A percentile compares a stretch with the other conserved stretches of the same genome.
Conservation (phyloP, 495 filamentous ascomycete species). For the Beverwykella pulmonaria region DNA sequence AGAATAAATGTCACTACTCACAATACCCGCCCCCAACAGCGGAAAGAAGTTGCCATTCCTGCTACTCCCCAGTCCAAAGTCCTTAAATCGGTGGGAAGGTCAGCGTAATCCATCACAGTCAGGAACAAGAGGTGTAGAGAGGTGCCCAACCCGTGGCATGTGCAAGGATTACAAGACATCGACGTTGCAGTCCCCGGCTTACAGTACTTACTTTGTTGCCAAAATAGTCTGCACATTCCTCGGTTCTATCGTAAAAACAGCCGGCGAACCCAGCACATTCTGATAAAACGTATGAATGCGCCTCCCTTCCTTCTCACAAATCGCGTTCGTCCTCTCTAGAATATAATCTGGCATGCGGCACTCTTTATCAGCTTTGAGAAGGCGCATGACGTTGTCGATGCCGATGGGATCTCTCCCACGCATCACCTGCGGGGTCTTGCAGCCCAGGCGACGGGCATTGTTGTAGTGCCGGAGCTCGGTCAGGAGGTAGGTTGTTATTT, state of each 20-base stretch:
- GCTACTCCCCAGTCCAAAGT: constrained; percentile 55
- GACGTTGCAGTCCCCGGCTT: too few species aligned
- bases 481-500: constrained; percentile 7
- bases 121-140: too few species aligned
- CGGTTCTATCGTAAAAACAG: constrained; percentile 64
- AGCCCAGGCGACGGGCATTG: constrained; percentile 33
- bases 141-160: too few species aligned
- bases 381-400: constrained; percentile 25
- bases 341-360: constrained; percentile 34
- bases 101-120: too few species aligned
- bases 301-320: constrained; percentile 12
- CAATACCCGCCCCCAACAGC: constrained; percentile 43
- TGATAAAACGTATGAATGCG: constrained; percentile 16
- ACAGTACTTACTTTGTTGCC: constrained; percentile 74
- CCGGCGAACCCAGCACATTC: constrained; percentile 16
- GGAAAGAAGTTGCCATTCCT: constrained; percentile 40
- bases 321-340: constrained; percentile 18
- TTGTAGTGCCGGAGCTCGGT: constrained; percentile 17
- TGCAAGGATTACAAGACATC: too few species aligned
- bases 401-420: constrained; percentile 22
- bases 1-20: constrained; percentile 15
- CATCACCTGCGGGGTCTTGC: constrained; percentile 51
- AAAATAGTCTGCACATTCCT: constrained; percentile 87
- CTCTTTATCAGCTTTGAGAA: constrained; percentile 33
- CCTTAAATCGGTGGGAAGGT: too few species aligned